Base-by-base conservation (phyloP, 148 eudicot genomes). In the Hydrangea macrophylla region DNA sequence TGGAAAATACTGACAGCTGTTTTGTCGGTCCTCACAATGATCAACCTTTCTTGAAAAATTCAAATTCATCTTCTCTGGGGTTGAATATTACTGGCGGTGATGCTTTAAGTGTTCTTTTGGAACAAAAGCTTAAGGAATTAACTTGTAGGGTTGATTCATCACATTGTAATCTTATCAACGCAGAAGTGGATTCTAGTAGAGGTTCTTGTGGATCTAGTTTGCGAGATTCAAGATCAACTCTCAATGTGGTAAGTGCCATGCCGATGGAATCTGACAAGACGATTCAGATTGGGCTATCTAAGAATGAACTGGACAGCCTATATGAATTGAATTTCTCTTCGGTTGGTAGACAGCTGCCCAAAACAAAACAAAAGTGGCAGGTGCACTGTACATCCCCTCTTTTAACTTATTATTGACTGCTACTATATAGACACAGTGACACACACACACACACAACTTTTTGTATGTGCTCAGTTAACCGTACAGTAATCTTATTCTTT, bases 51-150 rank as follows among this genome's bases (percentile, higher is more conserved):
- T 66, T 78, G 25, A 79, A 62, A 58, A 64, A 32, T 68, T 76
- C 81, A 17, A 42, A 35, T 25, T 68, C 76, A 30, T 72, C 86
- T 42, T 82, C 81, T 61, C 74, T 61, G 55, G 86, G 86, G 20
- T 67, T 79, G 39, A 82, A 80, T 70, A 75, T 74, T 9, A 76
- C 81, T 72, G 88, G 83, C 51, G 74, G 90, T 68, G 96, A 92
- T 79, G 83, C 87, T 73, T 84, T 94, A 74, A 85, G 91, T 76
- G 81, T 78, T 48, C 90, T 94, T 70, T 81, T 94, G 81, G 99
- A 94, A 70, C 84, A 90, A 75, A 94, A 94, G 73, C 89, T 94
- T 25, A 84, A 84, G 78, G 99, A 94, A 76, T 77, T 94, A 80
- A 77, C 97, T 22, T 83, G 81, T 62, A 89, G 75, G 76, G 82